A percentile compares a stretch with the other conserved stretches of the same genome.
Conservation (phyloP, 2,329 filamentous ascomycete species). For the Cladosporium sp. region DNA sequence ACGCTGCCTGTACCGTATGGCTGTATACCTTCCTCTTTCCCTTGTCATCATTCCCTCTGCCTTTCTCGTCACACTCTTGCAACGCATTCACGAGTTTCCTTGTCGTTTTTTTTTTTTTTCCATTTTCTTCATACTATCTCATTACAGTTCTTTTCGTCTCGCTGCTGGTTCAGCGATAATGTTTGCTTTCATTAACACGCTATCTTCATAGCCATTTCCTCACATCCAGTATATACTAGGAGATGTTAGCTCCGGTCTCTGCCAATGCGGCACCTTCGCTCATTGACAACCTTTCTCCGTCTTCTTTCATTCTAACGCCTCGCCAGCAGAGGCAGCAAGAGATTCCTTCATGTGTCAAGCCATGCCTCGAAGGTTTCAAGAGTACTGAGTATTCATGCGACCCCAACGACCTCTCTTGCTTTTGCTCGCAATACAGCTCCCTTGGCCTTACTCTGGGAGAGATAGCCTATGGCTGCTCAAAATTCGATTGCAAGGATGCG, state of each 20-base stretch:
- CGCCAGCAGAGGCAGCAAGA: conserved; percentile 1
- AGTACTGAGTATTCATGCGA: conserved; percentile 1
- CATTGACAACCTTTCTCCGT: not conserved
- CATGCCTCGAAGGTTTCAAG: conserved; percentile 1
- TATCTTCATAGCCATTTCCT: conserved; percentile 4
- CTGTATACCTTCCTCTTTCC: conserved; percentile 1
- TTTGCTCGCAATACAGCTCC: conserved; percentile 29
- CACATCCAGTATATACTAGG: not conserved
- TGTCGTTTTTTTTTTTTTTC: not conserved
- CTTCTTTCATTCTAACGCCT: not conserved
- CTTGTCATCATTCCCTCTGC: not conserved
- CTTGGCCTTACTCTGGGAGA: conserved; percentile 31
- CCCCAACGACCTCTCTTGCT: conserved; percentile 22
- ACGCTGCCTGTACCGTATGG: not conserved
- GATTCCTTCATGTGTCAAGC: conserved; percentile 1
- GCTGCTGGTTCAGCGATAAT: conserved; percentile 13
- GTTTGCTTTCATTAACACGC: conserved; percentile 4
- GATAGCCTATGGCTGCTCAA: conserved; percentile 20
- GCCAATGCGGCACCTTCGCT: conserved; percentile 2
- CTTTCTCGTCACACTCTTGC: conserved; percentile 6
- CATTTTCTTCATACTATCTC: not conserved
- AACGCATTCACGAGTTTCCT: conserved; percentile 11
- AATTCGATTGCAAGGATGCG: conserved; percentile 15
- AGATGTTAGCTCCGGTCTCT: too few species aligned
- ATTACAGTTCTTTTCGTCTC: conserved; percentile 5